Evolutionary conservation across 75 land plant species (phyloP), one percentile per base, ranked within the genome.

Genomic region (Ceratopteris richardii): DNA sequence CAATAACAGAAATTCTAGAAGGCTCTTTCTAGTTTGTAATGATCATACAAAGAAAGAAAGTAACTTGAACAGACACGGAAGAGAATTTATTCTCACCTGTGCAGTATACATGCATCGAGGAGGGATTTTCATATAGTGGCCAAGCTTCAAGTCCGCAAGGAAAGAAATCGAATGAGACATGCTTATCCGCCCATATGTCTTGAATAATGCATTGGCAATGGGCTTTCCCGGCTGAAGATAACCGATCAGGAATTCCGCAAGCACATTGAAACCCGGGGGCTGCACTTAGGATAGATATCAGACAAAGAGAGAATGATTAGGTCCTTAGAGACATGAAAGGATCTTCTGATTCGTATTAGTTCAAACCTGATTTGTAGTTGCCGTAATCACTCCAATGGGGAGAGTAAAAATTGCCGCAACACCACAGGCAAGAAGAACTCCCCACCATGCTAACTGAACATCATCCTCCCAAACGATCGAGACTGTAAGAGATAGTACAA

Each of bases 391-490:
- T 20, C 95, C 97, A 62, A 92, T 85, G 9, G 97, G 97, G 9
- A 92, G 87, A 16, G 95, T 92, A 21, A 92, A 85, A 46, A 80
- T 39, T 46, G 46, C 68, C 44, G 95, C 86, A 70, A 92, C 55
- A 10, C 44, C 80, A 72, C 84, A 88, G 29, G 95, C 97, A 58
- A 88, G 68, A 9, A 92, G 68, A 75, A 92, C 68, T 13, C 95
- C 97, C 97, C 97, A 92, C 95, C 95, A 91, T 27, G 79, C 88
- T 25, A 91, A 79, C 62, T 91, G 97, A 61, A 91, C 80, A 12
- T 76, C 77, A n/a, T 73, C 69, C 56, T 73, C 61, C 77, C 77
- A 85, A 20, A 79, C 64, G 44, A 79, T 76, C 1, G 67, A 82
- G 74, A 82, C 68, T 40, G 82, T 0, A 17, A 85, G 50, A 0